Evolutionary conservation across 192 early-diverging fungal species (phyloP).

Genomic region (Bifiguratus adelaidae): DNA sequence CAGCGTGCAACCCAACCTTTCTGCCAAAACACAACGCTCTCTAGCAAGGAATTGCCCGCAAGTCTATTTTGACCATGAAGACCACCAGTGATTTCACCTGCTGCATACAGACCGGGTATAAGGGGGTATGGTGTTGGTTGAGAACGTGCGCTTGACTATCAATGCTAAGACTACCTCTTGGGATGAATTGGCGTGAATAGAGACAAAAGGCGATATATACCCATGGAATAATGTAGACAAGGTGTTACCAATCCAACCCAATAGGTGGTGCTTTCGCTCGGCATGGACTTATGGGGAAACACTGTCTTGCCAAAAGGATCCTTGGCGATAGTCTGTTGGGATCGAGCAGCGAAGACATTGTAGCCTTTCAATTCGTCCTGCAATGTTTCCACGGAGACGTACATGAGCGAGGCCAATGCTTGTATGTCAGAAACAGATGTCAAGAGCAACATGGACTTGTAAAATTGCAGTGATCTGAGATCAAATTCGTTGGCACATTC

Average conservation of each 20-base stretch:
- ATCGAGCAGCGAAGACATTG: background rate
- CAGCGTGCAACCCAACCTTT: conserved; percentile 46
- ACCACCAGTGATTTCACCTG: conserved; percentile 75
- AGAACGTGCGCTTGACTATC: no score
- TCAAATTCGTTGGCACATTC: no score
- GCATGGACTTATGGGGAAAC: conserved; percentile 5
- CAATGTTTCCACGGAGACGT: background rate
- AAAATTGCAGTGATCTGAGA: no score
- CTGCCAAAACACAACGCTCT: conserved; percentile 79
- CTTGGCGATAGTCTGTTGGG: background rate
- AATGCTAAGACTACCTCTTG: no score
- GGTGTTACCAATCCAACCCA: conserved; percentile 16
- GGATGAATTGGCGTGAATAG: background rate
- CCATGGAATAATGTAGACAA: conserved; percentile 20
- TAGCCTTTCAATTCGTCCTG: conserved; percentile 8
- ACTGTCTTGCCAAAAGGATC: conserved; percentile 13
- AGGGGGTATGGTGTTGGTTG: background rate
- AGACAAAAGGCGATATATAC: conserved; percentile 3
- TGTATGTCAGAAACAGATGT: no score
- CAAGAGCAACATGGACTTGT: no score
- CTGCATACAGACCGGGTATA: conserved; percentile 58
- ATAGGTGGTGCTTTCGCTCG: background rate
- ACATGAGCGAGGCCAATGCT: conserved; percentile 3
- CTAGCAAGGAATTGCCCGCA: conserved; percentile 68
- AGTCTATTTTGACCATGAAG: conserved; percentile 79